These are phyloP conservation scores for Stagonosporopsis tanaceti DNA, from an alignment of 2,329 filamentous ascomycete species.

Conservation along the genomic window DNA sequence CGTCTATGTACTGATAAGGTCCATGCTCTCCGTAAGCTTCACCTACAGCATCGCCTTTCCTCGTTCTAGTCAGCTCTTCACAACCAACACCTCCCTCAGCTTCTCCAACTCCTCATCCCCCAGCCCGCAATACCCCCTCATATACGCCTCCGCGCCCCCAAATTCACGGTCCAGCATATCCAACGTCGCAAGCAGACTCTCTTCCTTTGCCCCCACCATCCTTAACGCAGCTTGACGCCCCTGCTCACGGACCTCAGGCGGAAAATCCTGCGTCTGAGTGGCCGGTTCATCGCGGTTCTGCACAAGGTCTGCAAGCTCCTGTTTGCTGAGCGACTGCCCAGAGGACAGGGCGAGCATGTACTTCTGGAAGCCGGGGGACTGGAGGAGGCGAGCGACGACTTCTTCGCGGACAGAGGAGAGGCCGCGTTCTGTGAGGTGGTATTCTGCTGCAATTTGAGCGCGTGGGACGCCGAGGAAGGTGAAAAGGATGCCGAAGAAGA, in stretches of 20 bases:
- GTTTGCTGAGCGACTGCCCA: slow-evolving; percentile 48
- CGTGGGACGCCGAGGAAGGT: slow-evolving; percentile 68
- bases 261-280: slow-evolving; percentile 53
- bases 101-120: slow-evolving; percentile 62
- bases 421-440: slow-evolving; percentile 70
- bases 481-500: slow-evolving; percentile 72
- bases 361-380: slow-evolving; percentile 33
- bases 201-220: slow-evolving; percentile 52
- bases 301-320: slow-evolving; percentile 56
- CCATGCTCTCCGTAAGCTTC: neutral
- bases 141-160: slow-evolving; percentile 70
- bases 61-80: slow-evolving; percentile 19
- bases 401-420: slow-evolving; percentile 56
- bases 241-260: slow-evolving; percentile 30
- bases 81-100: slow-evolving; percentile 49
- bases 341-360: slow-evolving; percentile 30
- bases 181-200: slow-evolving; percentile 61
- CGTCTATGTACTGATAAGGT: neutral
- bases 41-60: neutral
- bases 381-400: slow-evolving; percentile 61
- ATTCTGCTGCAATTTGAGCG: slow-evolving; percentile 69
- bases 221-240: slow-evolving; percentile 41
- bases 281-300: slow-evolving; percentile 43
- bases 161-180: slow-evolving; percentile 66
- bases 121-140: slow-evolving; percentile 66